These are phyloP conservation scores for Anacardium occidentale DNA, from an alignment of 345 rosid genomes.

Conservation along the genomic window DNA sequence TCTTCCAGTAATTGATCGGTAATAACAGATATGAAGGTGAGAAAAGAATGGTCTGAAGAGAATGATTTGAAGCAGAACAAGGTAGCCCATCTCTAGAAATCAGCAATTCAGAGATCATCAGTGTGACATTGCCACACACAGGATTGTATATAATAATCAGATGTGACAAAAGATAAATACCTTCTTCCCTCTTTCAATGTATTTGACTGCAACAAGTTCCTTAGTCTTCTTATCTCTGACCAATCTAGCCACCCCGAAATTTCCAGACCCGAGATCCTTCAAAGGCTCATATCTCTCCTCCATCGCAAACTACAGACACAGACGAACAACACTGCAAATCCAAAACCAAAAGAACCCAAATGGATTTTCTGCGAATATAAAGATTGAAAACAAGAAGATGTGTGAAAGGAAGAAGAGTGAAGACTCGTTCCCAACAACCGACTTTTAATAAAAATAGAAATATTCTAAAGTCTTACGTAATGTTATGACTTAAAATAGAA, in stretches of 20 bases:
- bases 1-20: neutral
- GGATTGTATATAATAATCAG: neutral
- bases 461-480: neutral
- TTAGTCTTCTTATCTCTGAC: slow-evolving; percentile 76
- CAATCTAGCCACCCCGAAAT: slow-evolving; percentile 87
- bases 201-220: slow-evolving; percentile 90
- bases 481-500: neutral
- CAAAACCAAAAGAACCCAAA: neutral
- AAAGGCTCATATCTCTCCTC: slow-evolving; percentile 74
- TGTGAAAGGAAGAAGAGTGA: neutral
- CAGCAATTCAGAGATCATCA: neutral
- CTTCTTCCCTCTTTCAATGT: slow-evolving; percentile 93
- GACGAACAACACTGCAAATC: neutral
- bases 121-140: neutral
- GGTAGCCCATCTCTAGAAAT: neutral
- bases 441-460: neutral
- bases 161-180: slow-evolving; percentile 27
- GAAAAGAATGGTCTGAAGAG: neutral
- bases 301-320: slow-evolving; percentile 35
- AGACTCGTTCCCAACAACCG: neutral
- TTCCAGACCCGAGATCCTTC: slow-evolving; percentile 83
- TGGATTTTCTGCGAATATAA: neutral
- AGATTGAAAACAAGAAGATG: neutral
- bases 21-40: neutral
- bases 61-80: neutral